phyloP scores from a whole-genome alignment of 176 grass and related monocot genomes.

The Thalia dealbata region DNA sequence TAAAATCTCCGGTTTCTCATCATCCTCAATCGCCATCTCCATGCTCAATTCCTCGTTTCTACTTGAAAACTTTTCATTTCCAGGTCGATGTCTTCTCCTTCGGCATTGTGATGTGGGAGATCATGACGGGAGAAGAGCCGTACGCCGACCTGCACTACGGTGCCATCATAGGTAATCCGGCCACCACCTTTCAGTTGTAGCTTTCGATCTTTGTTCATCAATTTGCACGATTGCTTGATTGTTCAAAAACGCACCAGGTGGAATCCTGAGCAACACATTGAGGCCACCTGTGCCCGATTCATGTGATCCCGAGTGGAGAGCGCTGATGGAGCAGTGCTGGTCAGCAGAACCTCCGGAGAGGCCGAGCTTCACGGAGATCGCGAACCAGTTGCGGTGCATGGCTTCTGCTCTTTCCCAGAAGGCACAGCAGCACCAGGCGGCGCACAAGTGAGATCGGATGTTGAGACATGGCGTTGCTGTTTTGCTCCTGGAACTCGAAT shows the following conservation, averaged over 20 bases:
- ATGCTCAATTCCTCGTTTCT: neutral
- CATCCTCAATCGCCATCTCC: neutral
- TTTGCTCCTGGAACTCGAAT: too few species aligned
- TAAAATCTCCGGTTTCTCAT: neutral
- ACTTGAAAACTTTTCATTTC: neutral
- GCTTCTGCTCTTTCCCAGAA: too few species aligned
- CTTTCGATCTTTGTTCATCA: too few species aligned
- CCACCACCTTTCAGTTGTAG: too few species aligned
- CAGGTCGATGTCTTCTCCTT: conserved; percentile 98
- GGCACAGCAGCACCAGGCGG: too few species aligned
- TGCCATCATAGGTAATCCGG: neutral
- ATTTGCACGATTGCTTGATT: too few species aligned
- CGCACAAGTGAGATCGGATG: too few species aligned
- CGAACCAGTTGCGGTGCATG: conserved; percentile 53
- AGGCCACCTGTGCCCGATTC: conserved; percentile 46
- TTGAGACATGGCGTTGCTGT: too few species aligned
- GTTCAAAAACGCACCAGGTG: conserved; percentile 36
- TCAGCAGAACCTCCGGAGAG: conserved; percentile 55
- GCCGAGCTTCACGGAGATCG: conserved; percentile 70
- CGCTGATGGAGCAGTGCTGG: conserved; percentile 79
- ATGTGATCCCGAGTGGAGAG: conserved; percentile 62
- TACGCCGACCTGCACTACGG: neutral
- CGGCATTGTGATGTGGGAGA: conserved; percentile 42
- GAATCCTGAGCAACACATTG: conserved; percentile 72
- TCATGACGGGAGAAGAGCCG: neutral